These are phyloP conservation scores for Heteromeles arbutifolia DNA, from an alignment of 306 rosid genomes.

Conservation along the genomic window DNA sequence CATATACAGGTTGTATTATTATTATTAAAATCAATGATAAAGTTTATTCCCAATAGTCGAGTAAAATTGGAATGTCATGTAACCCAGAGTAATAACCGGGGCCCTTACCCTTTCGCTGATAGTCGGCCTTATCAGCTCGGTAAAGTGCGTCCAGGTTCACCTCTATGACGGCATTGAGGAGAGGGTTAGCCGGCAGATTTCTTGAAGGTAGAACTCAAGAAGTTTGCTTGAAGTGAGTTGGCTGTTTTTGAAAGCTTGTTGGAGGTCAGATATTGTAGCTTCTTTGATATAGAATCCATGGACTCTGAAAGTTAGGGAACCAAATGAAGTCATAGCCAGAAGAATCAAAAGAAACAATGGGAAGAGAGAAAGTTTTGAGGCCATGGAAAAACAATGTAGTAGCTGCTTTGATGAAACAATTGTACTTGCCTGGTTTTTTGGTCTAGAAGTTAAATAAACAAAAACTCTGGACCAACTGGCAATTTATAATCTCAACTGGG, in stretches of 20 bases:
- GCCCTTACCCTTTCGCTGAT: too few relatives aligned
- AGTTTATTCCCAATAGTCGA: too few relatives aligned
- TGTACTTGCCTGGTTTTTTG: background rate
- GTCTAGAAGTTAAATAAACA: background rate
- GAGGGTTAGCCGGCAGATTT: constrained; percentile 35
- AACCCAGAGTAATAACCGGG: too few relatives aligned
- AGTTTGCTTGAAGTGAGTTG: constrained; percentile 33
- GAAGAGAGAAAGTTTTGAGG: constrained; percentile 11
- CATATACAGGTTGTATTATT: too few relatives aligned
- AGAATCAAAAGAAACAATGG: constrained; percentile 23
- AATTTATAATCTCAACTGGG: background rate
- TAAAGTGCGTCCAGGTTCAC: too few relatives aligned
- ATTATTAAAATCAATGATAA: too few relatives aligned
- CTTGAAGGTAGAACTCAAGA: constrained; percentile 32
- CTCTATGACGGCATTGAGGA: constrained; percentile 36
- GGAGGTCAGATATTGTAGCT: constrained; percentile 42
- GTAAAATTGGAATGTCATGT: too few relatives aligned
- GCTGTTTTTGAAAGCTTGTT: constrained; percentile 34
- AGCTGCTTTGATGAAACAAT: background rate
- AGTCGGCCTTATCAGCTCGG: too few relatives aligned
- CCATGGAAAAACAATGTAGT: constrained; percentile 11
- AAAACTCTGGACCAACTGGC: background rate
- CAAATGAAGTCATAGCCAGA: background rate
- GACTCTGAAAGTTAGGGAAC: background rate
- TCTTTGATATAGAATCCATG: constrained; percentile 21